A percentile compares a stretch with the other conserved stretches of the same genome.
phyloP scores from a whole-genome alignment of 1,139 yeast species.

The Yamadazyma conglobata region DNA sequence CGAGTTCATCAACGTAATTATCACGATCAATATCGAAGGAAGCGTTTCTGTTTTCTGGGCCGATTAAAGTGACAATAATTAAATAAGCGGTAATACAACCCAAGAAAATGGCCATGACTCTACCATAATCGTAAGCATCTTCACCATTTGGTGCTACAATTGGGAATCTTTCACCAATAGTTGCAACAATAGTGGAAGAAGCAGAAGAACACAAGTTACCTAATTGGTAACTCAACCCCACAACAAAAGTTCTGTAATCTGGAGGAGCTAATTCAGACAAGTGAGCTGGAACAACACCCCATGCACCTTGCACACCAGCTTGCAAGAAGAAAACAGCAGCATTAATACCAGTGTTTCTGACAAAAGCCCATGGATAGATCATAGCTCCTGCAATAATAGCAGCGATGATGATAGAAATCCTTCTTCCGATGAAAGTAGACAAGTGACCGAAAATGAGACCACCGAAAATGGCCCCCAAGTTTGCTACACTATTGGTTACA shows the following conservation, averaged over 20 bases:
- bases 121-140: slow-evolving; percentile 27
- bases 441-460: slow-evolving; percentile 35
- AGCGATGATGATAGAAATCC: slow-evolving; percentile 44
- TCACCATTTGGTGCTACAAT: slow-evolving; percentile 13
- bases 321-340: slow-evolving; percentile 81
- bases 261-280: slow-evolving; percentile 76
- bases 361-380: slow-evolving; percentile 73
- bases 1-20: slow-evolving; percentile 15
- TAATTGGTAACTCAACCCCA: slow-evolving; percentile 75
- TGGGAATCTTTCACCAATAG: slow-evolving; percentile 69
- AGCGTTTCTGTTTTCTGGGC: slow-evolving; percentile 67
- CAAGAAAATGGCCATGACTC: slow-evolving; percentile 79
- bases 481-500: slow-evolving; percentile 37
- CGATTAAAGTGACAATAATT: slow-evolving; percentile 55
- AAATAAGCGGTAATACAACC: slow-evolving; percentile 72
- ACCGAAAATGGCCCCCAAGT: slow-evolving; percentile 37
- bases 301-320: slow-evolving; percentile 80
- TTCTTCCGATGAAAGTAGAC: slow-evolving; percentile 35
- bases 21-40: slow-evolving; percentile 25
- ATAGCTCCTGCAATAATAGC: slow-evolving; percentile 66
- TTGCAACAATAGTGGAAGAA: slow-evolving; percentile 76
- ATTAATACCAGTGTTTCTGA: slow-evolving; percentile 51
- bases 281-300: slow-evolving; percentile 84
- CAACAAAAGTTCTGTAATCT: slow-evolving; percentile 67
- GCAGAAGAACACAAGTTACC: slow-evolving; percentile 86